Conservation (phyloP, 1,284 basidiomycete genomes). For the Xerocomus amazonicus region DNA sequence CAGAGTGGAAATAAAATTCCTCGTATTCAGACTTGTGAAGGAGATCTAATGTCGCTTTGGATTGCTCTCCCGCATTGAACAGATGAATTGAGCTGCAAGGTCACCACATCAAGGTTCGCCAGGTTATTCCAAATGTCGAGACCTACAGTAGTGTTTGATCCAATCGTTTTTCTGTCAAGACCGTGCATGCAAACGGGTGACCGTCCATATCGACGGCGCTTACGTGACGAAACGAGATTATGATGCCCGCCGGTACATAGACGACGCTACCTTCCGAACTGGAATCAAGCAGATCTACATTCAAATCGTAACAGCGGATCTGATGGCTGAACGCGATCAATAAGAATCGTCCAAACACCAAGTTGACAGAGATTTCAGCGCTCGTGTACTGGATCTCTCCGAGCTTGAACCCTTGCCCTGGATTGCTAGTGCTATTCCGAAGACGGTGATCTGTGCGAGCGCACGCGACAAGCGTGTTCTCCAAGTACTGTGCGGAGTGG, state of each 20-base stretch:
- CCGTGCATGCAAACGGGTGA: conserved; percentile 14
- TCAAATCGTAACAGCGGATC: too few relatives aligned
- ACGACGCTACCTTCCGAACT: too few relatives aligned
- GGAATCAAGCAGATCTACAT: too few relatives aligned
- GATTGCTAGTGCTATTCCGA: too few relatives aligned
- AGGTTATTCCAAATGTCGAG: background rate
- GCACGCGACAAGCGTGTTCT: background rate
- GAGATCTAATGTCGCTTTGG: conserved; percentile 11
- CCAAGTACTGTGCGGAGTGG: background rate
- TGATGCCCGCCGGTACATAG: too few relatives aligned
- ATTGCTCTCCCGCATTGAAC: conserved; percentile 3
- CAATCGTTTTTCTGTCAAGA: background rate
- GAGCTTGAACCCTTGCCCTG: too few relatives aligned
- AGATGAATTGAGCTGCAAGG: conserved; percentile 11
- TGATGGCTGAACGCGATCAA: too few relatives aligned
- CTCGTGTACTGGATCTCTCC: too few relatives aligned
- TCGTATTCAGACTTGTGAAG: conserved; percentile 9
- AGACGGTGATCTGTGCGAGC: too few relatives aligned
- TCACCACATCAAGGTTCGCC: background rate
- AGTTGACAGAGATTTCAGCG: too few relatives aligned
- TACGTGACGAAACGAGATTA: conserved; percentile 3
- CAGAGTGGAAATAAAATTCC: background rate
- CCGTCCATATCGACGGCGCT: conserved; percentile 19
- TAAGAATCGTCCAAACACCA: too few relatives aligned
- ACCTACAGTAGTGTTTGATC: conserved; percentile 5